Conservation (phyloP, 1,284 basidiomycete genomes). For the Trichosporon inkin region DNA sequence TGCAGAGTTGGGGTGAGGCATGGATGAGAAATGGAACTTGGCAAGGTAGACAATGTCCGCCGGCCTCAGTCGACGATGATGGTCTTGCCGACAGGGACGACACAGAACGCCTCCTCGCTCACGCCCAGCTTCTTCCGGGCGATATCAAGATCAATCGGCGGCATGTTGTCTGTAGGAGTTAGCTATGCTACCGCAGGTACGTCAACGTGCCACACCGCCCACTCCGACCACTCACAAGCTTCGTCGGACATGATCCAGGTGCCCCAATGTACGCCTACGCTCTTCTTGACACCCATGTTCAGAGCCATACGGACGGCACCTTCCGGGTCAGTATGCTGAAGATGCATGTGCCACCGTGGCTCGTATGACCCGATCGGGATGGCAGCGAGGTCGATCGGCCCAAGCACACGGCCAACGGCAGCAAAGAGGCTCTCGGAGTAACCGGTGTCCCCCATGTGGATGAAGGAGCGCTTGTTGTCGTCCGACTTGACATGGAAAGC, state of each 20-base stretch:
- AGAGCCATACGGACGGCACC: slow-evolving; percentile 50
- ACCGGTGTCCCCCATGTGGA: slow-evolving; percentile 52
- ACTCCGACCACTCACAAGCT: slow-evolving; percentile 45
- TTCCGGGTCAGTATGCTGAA: slow-evolving; percentile 51
- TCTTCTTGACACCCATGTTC: slow-evolving; percentile 42
- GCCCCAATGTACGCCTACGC: slow-evolving; percentile 52
- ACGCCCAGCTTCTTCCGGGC: slow-evolving; percentile 38
- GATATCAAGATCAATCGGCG: slow-evolving; percentile 39
- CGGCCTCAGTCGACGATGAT: slow-evolving; percentile 33
- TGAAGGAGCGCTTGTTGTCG: slow-evolving; percentile 41
- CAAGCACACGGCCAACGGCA: slow-evolving; percentile 50
- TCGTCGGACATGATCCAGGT: slow-evolving; percentile 54
- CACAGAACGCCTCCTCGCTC: slow-evolving; percentile 33
- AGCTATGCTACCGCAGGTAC: neutral
- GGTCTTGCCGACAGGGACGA: slow-evolving; percentile 40
- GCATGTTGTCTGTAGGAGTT: slow-evolving; percentile 37
- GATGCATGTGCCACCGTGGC: slow-evolving; percentile 50
- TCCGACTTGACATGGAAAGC: slow-evolving; percentile 48
- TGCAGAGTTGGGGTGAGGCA: neutral
- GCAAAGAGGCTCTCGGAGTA: slow-evolving; percentile 51
- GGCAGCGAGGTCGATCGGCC: slow-evolving; percentile 51
- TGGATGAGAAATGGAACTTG: neutral
- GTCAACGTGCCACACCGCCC: slow-evolving; percentile 5
- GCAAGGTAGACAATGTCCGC: neutral
- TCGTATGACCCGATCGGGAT: slow-evolving; percentile 53